Evolutionary conservation across 805 yeast genomes (phyloP).

Genomic region (Ogataea thermomethanolica): DNA sequence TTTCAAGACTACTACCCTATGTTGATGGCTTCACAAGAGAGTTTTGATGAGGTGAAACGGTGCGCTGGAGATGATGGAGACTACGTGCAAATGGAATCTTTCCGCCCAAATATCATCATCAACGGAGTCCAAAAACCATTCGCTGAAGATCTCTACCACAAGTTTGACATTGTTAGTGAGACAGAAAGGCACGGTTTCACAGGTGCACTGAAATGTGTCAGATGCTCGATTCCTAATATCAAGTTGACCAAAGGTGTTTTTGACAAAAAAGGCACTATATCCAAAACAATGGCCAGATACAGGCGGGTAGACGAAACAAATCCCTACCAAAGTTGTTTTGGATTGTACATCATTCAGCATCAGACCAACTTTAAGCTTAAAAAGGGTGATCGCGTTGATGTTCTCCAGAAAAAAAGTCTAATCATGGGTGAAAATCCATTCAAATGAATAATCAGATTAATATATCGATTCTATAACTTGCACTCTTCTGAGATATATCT

Average conservation of each 20-base stretch:
- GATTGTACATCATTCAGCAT: conserved; percentile 28
- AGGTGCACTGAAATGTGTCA: conserved; percentile 27
- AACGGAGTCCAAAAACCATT: conserved; percentile 22
- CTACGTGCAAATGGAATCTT: conserved; percentile 19
- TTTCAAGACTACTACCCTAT: conserved; percentile 34
- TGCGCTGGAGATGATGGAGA: conserved; percentile 14
- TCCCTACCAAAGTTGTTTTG: conserved; percentile 27
- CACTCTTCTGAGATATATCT: conserved; percentile 5
- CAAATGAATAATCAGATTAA: background rate
- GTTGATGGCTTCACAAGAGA: conserved; percentile 24
- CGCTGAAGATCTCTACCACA: conserved; percentile 27
- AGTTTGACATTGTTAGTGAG: conserved; percentile 20
- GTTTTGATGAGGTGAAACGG: conserved; percentile 14
- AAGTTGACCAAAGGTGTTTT: conserved; percentile 18
- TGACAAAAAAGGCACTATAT: conserved; percentile 22
- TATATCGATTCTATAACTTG: conserved; percentile 7
- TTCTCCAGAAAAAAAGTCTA: conserved; percentile 16
- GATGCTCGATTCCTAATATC: conserved; percentile 31
- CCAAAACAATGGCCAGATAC: conserved; percentile 25
- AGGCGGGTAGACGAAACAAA: conserved; percentile 30
- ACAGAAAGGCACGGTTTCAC: conserved; percentile 17
- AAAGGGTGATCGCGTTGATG: conserved; percentile 27
- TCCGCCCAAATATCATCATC: conserved; percentile 30
- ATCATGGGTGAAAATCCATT: conserved; percentile 21
- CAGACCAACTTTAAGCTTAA: conserved; percentile 18